Conservation (phyloP, 2,329 filamentous ascomycete genomes). For the Ascocoryne sarcoides region DNA sequence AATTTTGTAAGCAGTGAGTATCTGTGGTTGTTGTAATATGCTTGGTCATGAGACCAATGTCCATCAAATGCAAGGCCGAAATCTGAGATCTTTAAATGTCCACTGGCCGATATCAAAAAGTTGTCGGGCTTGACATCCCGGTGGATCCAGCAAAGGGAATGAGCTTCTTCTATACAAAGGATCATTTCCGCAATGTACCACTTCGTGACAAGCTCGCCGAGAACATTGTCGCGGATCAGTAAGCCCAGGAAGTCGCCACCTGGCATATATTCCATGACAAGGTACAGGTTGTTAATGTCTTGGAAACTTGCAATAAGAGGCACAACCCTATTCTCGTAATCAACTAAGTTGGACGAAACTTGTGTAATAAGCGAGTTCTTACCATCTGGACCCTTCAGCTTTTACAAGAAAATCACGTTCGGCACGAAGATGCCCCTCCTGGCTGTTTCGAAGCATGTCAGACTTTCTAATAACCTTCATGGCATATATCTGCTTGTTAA, state of each 20-base stretch:
- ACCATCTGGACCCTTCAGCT: constrained; percentile 79
- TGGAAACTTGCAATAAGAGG: constrained; percentile 85
- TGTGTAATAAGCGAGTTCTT: no score
- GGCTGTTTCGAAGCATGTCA: constrained; percentile 81
- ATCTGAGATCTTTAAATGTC: constrained; percentile 91
- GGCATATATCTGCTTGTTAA: constrained; percentile 58
- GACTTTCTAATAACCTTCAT: constrained; percentile 98
- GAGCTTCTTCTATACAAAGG: constrained; percentile 84
- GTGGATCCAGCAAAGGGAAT: constrained; percentile 83
- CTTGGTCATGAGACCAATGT: constrained; percentile 85
- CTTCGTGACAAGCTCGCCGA: constrained; percentile 68
- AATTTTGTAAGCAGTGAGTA: constrained; percentile 74
- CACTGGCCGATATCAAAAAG: constrained; percentile 79
- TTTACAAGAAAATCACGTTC: constrained; percentile 88
- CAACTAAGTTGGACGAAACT: no score
- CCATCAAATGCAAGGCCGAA: constrained; percentile 94
- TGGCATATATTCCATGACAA: constrained; percentile 98
- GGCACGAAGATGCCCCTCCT: constrained; percentile 85
- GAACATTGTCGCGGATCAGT: constrained; percentile 73
- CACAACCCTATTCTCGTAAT: constrained; percentile 74
- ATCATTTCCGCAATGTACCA: constrained; percentile 97
- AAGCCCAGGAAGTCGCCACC: constrained; percentile 89
- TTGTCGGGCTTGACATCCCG: constrained; percentile 97
- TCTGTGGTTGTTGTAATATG: constrained; percentile 77
- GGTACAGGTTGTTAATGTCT: constrained; percentile 73